Evolutionary conservation across 495 filamentous ascomycete species (phyloP), one percentile per base, ranked within the genome.

Genomic region (Penicillium ochrochloron): DNA sequence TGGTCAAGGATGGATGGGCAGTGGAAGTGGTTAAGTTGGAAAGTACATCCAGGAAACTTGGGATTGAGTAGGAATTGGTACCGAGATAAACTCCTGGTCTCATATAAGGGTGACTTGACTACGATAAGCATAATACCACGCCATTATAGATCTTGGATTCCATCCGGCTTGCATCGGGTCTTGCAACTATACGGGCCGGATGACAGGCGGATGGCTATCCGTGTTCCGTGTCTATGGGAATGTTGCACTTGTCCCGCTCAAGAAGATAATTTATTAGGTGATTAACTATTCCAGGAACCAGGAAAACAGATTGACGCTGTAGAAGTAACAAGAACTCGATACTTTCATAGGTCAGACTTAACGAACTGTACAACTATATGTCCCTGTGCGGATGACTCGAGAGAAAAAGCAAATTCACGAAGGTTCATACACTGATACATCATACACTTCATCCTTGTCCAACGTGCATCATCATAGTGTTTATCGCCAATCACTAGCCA

Each of bases 151-250:
- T 39, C 23, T 14, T 29, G 51, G 15, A 57, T 61, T 3, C 34
- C 42, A 58, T 41, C 41, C 69, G 71, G 69, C 52, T 72, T 61
- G 60, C 60, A 55, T 66, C 66, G 69, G 71, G 39, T 14, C 35
- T 60, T 54, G 31, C 55, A 73, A 67, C 64, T 72, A 74, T 72
- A 67, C 55, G 64, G 60, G 21, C 31, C 69, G 71, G 71, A 72
- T 62, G 17, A 17, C 17, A 65, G 21, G 41, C 71, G 71, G 65
- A 68, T 70, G 9, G 14, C 21, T 37, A 62, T 74, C 71, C 69
- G 70, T 46, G 39, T 61, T 70, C 65, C 66, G 69, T 27, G 17
- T 51, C 25, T 31, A 14, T 29, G 31, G n/a, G 33, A 14, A 34
- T 34, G 51, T 23, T 10, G 44, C 44, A 48, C 19, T 48, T 12